Conservation (phyloP, 495 filamentous ascomycete genomes). For the Wilcoxina mikolae region DNA sequence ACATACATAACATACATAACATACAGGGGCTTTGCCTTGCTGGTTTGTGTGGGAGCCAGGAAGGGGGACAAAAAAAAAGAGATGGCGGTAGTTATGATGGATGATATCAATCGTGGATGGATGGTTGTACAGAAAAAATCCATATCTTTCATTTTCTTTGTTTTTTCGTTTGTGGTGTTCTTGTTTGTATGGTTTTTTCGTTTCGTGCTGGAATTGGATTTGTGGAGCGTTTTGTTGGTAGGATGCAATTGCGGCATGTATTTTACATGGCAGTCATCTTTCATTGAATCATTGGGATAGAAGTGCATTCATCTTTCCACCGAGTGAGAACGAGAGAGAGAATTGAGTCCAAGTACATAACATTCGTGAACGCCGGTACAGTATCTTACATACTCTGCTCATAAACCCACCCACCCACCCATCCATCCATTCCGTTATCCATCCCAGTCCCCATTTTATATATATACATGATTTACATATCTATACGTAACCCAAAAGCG, state of each 20-base stretch:
- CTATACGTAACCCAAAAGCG: not conserved
- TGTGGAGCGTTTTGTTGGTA: not conserved
- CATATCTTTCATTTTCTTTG: not conserved
- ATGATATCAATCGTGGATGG: not conserved
- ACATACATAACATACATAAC: too few relatives aligned
- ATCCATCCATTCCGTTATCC: too few relatives aligned
- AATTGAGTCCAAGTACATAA: not conserved
- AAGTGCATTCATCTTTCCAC: too few relatives aligned
- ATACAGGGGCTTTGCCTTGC: too few relatives aligned
- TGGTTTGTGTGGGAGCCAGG: too few relatives aligned
- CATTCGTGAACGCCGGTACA: not conserved
- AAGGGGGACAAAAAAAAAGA: not conserved
- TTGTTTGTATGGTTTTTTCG: conserved; percentile 7
- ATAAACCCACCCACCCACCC: too few relatives aligned
- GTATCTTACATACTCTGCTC: too few relatives aligned
- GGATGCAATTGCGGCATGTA: too few relatives aligned
- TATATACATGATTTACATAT: not conserved
- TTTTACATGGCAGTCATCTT: not conserved
- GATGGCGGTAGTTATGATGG: too few relatives aligned
- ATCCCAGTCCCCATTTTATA: not conserved
- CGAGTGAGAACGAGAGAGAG: not conserved
- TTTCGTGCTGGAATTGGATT: not conserved
- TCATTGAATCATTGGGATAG: not conserved
- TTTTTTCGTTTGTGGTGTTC: conserved; percentile 1
- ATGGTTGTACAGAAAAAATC: not conserved